Conservation (phyloP, 2,329 filamentous ascomycete genomes). For the Chaetomiaceae sp. region DNA sequence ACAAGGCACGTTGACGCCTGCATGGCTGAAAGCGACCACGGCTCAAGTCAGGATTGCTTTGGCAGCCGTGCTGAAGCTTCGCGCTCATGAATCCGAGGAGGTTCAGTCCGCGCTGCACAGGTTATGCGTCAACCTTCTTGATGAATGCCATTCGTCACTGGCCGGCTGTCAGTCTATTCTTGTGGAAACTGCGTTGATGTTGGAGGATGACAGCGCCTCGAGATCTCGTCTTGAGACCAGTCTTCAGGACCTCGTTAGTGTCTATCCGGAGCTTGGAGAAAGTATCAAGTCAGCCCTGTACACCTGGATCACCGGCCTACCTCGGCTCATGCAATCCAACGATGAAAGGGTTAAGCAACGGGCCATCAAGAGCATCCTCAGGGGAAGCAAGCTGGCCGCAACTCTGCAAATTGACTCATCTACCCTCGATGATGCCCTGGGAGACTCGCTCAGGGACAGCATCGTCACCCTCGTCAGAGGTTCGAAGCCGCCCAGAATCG, state of each 20-base stretch:
- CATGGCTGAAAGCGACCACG: slow-evolving; percentile 76
- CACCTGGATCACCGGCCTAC: slow-evolving; percentile 74
- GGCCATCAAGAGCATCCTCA: slow-evolving; percentile 69
- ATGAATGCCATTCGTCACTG: slow-evolving; percentile 71
- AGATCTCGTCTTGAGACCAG: slow-evolving; percentile 35
- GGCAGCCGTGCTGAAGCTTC: slow-evolving; percentile 67
- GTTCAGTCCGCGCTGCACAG: slow-evolving; percentile 62
- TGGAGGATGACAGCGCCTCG: slow-evolving; percentile 40
- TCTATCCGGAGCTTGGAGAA: slow-evolving; percentile 48
- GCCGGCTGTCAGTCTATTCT: slow-evolving; percentile 63
- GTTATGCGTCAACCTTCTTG: slow-evolving; percentile 68
- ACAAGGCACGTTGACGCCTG: slow-evolving; percentile 38
- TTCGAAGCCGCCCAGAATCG: slow-evolving; percentile 28
- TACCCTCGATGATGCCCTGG: slow-evolving; percentile 61
- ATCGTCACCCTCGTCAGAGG: slow-evolving; percentile 43
- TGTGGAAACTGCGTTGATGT: slow-evolving; percentile 72
- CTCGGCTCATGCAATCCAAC: slow-evolving; percentile 74
- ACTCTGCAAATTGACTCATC: slow-evolving; percentile 58
- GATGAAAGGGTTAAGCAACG: slow-evolving; percentile 72
- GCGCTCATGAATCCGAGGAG: slow-evolving; percentile 61
- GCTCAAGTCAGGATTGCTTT: slow-evolving; percentile 79
- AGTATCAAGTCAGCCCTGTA: slow-evolving; percentile 63
- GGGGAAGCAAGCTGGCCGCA: slow-evolving; percentile 61
- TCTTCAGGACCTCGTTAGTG: slow-evolving; percentile 53
- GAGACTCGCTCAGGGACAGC: slow-evolving; percentile 67